Percentiles rank a stretch among this genome's conserved stretches.
Conservation (phyloP, 169 alveolate species). For the Babesia gibsoni region DNA sequence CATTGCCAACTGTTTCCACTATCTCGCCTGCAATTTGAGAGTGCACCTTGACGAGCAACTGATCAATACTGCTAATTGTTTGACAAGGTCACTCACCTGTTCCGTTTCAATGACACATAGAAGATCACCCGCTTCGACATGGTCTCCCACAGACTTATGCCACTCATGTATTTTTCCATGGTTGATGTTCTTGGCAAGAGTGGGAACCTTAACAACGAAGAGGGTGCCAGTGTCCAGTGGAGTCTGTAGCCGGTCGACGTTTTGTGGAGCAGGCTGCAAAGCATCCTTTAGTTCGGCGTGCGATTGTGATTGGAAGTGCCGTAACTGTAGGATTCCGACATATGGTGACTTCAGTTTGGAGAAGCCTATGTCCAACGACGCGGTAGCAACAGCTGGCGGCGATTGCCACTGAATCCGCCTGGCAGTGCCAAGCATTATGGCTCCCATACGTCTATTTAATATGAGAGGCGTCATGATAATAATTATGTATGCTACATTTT, state of each 20-base stretch:
- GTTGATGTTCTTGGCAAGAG: slow-evolving; percentile 13
- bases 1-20: slow-evolving; percentile 47
- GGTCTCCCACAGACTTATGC: slow-evolving; percentile 47
- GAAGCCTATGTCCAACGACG: too few species aligned
- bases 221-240: slow-evolving; percentile 23
- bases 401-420: too few species aligned
- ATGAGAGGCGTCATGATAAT: too few species aligned
- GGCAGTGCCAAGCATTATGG: too few species aligned
- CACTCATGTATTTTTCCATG: slow-evolving; percentile 49
- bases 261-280: neutral
- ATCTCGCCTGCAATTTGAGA: slow-evolving; percentile 45
- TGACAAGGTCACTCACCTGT: slow-evolving; percentile 7
- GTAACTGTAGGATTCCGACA: neutral
- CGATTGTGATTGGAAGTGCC: neutral
- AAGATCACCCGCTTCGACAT: slow-evolving; percentile 46
- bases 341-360: neutral
- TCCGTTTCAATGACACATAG: slow-evolving; percentile 56
- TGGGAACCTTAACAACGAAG: slow-evolving; percentile 48
- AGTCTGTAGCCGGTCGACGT: neutral
- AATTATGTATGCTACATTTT: too few species aligned
- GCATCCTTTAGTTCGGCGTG: neutral
- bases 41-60: slow-evolving; percentile 58
- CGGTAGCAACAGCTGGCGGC: too few species aligned
- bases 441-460: too few species aligned
- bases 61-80: neutral